Evolutionary conservation across 2,329 filamentous ascomycete species (phyloP), one percentile per base, ranked within the genome.

Genomic region (Didymella sp.): DNA sequence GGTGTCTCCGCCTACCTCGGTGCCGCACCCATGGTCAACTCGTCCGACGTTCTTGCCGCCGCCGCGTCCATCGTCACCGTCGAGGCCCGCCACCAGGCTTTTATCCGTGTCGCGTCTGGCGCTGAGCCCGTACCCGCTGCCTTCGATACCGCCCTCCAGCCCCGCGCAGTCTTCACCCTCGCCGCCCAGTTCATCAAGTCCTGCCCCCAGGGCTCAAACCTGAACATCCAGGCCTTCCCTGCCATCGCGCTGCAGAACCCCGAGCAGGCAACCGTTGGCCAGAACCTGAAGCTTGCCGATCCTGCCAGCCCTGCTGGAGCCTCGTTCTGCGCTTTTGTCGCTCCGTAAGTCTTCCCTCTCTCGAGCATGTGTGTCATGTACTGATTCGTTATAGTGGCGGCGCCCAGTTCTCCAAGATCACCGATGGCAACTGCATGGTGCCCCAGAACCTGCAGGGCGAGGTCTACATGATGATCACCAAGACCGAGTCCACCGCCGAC

Each of bases 1-100:
- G 89, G 89, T 74, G 83, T 91, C 28, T 89, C 87, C n/a, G 89
- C 89, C 61, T 84, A 85, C 76, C 84, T 91, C 13, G 89, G 89
- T 57, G 89, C 87, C 24, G 88, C 88, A 13, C 85, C 87, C 4
- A 80, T 91, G 28, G 76, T 92, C 60, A 81, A 83, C 42, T 81
- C 82, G 52, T 78, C 81, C 46, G 80, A 79, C 46, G 84, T 90
- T 60, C 85, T 92, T 47, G 80, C 82, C 58, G 85, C 86, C 19
- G 89, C 89, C 2, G 89, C 82, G 9, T 85, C 85, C 47, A 92
- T 92, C 73, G 82, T 90, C 41, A 89, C 88, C 22, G 83, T 90
- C 58, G 89, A 92, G 78, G 82, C 88, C 25, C 84, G 89, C 56
- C 89, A 92, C 77, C 87, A 90, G 77, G 87, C 87, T 59, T 87